Conservation (phyloP, 495 filamentous ascomycete genomes). For the Annulohypoxylon nitens region DNA sequence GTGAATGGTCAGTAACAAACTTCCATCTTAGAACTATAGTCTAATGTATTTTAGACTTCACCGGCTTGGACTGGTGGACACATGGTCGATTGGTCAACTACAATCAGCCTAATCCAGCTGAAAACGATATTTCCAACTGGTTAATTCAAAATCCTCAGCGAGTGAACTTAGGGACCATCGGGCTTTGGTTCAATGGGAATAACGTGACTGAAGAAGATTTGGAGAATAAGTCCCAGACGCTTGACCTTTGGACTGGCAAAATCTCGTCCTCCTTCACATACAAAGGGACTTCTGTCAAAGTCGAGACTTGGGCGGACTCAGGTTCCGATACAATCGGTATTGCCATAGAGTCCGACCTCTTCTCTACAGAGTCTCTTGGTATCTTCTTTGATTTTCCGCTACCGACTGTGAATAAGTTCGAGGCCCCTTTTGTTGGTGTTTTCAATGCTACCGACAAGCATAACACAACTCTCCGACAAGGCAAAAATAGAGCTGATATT, state of each 20-base stretch:
- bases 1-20: constrained; percentile 50
- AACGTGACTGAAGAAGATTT: constrained; percentile 58
- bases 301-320: constrained; percentile 63
- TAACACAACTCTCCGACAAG: constrained; percentile 51
- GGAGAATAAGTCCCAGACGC: constrained; percentile 56
- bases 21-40: neutral
- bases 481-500: constrained; percentile 55
- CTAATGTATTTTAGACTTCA: constrained; percentile 54
- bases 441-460: constrained; percentile 61
- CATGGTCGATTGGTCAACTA: constrained; percentile 68
- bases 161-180: constrained; percentile 63
- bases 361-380: constrained; percentile 53
- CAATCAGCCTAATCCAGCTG: constrained; percentile 63
- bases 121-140: constrained; percentile 67
- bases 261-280: constrained; percentile 62
- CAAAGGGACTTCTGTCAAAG: constrained; percentile 53
- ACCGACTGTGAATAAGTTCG: constrained; percentile 60
- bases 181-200: constrained; percentile 58
- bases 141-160: constrained; percentile 67
- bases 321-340: constrained; percentile 63
- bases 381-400: constrained; percentile 68
- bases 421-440: constrained; percentile 64
- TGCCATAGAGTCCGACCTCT: constrained; percentile 55
- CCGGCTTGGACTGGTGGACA: constrained; percentile 65
- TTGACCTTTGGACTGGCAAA: constrained; percentile 65